These are phyloP conservation scores for Phytophthora colocasiae DNA, from an alignment of 352 stramenopile species.

Conservation along the genomic window DNA sequence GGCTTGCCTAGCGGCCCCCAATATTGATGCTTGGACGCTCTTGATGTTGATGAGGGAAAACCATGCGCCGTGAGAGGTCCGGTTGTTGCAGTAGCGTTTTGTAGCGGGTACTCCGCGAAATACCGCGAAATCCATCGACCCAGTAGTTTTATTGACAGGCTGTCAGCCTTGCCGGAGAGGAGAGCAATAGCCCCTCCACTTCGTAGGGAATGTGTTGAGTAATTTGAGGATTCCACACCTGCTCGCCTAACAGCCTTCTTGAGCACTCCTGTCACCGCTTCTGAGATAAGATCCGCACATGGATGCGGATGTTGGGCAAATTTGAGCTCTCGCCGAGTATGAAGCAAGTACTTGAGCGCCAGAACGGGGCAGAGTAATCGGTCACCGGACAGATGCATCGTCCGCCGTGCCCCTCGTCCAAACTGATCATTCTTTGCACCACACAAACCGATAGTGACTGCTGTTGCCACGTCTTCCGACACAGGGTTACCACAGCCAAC, in stretches of 20 bases:
- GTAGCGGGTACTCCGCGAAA: constrained; percentile 6
- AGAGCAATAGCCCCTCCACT: constrained; percentile 5
- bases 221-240: neutral
- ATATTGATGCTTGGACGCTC: neutral
- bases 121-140: neutral
- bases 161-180: constrained; percentile 1
- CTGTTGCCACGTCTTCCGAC: neutral
- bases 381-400: neutral
- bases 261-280: neutral
- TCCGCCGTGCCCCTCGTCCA: neutral
- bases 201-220: neutral
- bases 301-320: neutral
- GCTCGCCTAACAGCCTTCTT: neutral
- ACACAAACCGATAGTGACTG: neutral
- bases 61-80: neutral
- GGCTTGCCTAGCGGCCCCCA: constrained; percentile 1
- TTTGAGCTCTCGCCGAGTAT: neutral
- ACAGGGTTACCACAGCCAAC: neutral
- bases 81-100: neutral
- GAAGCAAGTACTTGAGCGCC: neutral
- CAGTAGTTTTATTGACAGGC: constrained; percentile 1
- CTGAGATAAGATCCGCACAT: too few relatives aligned
- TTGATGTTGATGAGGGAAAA: neutral
- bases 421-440: neutral
- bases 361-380: neutral